Evolutionary conservation across 2,329 filamentous ascomycete genomes (phyloP), one percentile per base, ranked within the genome.

Genomic region (Diplodia sapinea): DNA sequence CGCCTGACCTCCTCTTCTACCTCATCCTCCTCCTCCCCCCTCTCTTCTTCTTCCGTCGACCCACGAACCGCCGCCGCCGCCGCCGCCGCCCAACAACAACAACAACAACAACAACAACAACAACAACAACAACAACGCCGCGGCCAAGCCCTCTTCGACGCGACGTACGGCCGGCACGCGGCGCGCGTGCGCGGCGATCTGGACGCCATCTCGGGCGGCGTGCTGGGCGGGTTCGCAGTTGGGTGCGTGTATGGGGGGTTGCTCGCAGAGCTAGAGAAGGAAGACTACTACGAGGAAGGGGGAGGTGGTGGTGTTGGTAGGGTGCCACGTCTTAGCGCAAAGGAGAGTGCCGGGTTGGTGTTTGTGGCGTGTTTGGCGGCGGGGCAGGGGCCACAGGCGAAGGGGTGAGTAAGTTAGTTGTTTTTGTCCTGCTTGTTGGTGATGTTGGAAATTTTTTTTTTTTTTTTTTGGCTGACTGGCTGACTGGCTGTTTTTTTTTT

Each of bases 211-310:
- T 65, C 59, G 20, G 68, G 66, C 36, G 66, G 52, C 12, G 54
- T 49, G 23, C 43, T 70, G 26, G 68, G 68, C 20, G 68, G 40
- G 3, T 68, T 70, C 17, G 66, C 68, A 5, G 56, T 66, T 2
- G 1, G 29, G 31, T 70, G 68, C 40, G 63, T 70, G 13, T 70
- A 68, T 52, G 64, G 63, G 17, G 68, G 66, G 47, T 40, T 70
- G 49, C 49, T 67, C 36, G 66, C 49, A 17, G 66, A 67, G 23
- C 2, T 1, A 15, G 38, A 17, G 6, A 15, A 6, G 38, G 38
- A 17, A 43, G 13, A 43, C 23, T 26, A 3, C 23, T 26, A 2
- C 23, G 38, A 13, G 38, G 38, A 49, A 47, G 50, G 26, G 66
- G 1, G 26, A 50, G 36, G 23, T 26, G 23, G 23, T 23, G 23